These are phyloP conservation scores for Amanita rubescens DNA, from an alignment of 768 basidiomycete genomes.

Conservation along the genomic window DNA sequence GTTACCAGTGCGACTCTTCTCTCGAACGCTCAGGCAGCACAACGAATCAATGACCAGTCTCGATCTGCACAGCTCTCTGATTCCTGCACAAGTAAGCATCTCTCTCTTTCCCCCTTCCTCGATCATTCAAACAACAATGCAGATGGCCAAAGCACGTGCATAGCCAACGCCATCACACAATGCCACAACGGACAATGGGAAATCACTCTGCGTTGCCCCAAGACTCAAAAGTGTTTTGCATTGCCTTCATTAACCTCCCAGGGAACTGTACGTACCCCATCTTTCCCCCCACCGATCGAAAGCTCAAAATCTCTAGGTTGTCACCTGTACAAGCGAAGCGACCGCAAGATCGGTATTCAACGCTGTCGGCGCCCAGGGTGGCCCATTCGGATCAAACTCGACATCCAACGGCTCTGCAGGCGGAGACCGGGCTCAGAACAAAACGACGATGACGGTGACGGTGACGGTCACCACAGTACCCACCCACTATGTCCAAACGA, in stretches of 20 bases:
- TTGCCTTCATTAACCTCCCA: conserved; percentile 34
- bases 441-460: conserved; percentile 24
- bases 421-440: background rate
- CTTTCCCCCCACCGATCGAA: background rate
- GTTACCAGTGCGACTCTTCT: conserved; percentile 35
- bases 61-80: conserved; percentile 30
- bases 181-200: conserved; percentile 38
- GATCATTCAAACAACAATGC: background rate
- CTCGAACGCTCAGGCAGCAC: conserved; percentile 43
- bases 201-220: conserved; percentile 36
- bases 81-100: conserved; percentile 36
- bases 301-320: conserved; percentile 22
- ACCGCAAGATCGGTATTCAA: conserved; percentile 38
- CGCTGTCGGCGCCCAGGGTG: conserved; percentile 39
- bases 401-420: conserved; percentile 8
- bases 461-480: conserved; percentile 20
- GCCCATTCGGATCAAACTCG: conserved; percentile 24
- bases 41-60: conserved; percentile 43
- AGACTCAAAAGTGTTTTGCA: conserved; percentile 40
- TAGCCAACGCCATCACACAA: conserved; percentile 28
- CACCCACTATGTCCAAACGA: conserved; percentile 19
- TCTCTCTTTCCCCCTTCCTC: background rate
- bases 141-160: conserved; percentile 41
- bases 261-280: conserved; percentile 38
- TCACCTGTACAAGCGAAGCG: conserved; percentile 47